Base-by-base conservation (phyloP, 2,329 filamentous ascomycete genomes). In the Aspergillus sp. region DNA sequence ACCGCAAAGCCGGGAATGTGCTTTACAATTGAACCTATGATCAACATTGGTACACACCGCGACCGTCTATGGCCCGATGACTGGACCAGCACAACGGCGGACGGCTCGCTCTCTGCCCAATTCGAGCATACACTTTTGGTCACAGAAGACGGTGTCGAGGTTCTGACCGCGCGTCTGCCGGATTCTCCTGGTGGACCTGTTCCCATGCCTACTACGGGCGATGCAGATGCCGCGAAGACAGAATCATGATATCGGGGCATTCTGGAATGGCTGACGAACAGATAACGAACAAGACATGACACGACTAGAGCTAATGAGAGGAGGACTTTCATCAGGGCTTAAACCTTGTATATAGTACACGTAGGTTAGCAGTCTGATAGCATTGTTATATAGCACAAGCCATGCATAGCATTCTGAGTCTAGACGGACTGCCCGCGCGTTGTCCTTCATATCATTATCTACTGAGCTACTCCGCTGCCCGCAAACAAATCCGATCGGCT, bases 1-100 rank as follows among this genome's bases (percentile, higher is more conserved):
- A 88, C 91, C 70, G 95, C 93, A 63, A 97, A 97, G 81, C 89
- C 92, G 0, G 95, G 95, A 57, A 97, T 98, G 93, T 97, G 93
- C 66, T 99, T 99, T 73, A 99, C 95, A 0, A 99, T 99, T 64
- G 95, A 99, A 81, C 95, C 95, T 17, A 99, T 99, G 95, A 93
- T 99, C 75, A 93, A 92, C 46, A 78, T 97, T 59, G 95, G 95
- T 61, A 93, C 91, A 64, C 91, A 97, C 78, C 88, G 88, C 65
- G 95, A 99, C 74, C 90, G 95, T 76, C 98, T 93, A 0, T 99
- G 95, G 95, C 95, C 95, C 0, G 95, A 99, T 76, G 92, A 98
- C 81, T 99, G 95, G 95, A 99, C 95, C 1, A 97, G 93, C 78
- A 91, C 92, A 5, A 99, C 95, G 0, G 86, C 89, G 60, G 95